Base-by-base conservation (phyloP, 2,329 filamentous ascomycete genomes). In the Xylaria sp. region DNA sequence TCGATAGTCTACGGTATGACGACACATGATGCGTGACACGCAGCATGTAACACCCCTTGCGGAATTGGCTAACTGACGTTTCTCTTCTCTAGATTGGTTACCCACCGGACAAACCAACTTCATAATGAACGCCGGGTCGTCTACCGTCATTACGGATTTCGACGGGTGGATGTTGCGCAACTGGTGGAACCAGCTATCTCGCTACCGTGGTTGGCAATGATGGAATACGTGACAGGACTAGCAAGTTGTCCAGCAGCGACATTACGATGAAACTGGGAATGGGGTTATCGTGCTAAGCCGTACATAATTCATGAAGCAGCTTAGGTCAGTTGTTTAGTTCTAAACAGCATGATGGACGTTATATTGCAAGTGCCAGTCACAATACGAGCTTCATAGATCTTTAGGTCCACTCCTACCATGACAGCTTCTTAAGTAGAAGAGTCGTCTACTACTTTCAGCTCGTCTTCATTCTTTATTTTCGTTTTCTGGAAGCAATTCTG, bases 101-200 rank as follows among this genome's bases (percentile, higher is more conserved):
- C 62, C 62, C 7, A 59, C 62, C 1, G 62, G 62, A 33, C 55
- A 59, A 48, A 65, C 62, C 7, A 65, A 59, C 36, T 65, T 65
- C 25, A 65, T 65, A 9, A 65, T 65, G 62, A 52, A 52, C 23
- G 55, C 55, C 9, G 62, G 62, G 4, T 65, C 62, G 3, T 28
- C 62, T 33, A 54, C 46, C 3, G 55, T 48, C 6, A 65, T 65
- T 2, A 65, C 62, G 2, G 62, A 65, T 54, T 65, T 65, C n/a
- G 62, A 65, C 15, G 62, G 62, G 55, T 65, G 62, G 62, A 65
- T 65, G 62, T 20, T 65, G 25, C 62, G 62, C 7, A 65, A 65
- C n/a, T 65, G 62, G 62, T 65, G 62, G 62, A 59, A 65, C n/a
- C 55, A 48, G 6, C 33, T 65, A 8, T 60, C 56, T 25, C 56